Evolutionary conservation across 108 stramenopile genomes (phyloP), one percentile per base, ranked within the genome.

Genomic region (Seminavis robusta): DNA sequence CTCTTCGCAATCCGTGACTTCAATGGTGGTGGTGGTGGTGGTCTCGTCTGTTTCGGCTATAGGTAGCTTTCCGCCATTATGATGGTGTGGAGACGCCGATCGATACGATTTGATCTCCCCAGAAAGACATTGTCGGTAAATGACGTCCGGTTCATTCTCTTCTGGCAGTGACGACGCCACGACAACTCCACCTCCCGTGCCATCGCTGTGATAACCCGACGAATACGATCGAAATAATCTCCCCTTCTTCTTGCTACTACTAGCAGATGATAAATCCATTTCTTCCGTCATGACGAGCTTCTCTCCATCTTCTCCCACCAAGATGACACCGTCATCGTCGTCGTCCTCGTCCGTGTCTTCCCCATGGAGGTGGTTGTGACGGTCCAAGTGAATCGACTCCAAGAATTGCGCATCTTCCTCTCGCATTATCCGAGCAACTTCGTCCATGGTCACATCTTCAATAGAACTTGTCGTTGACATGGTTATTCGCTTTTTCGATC

Each of bases 371-470:
- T 28, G 34, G 36, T 30, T 8, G 49, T 50, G 5, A 30, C n/a
- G n/a, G n/a, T n/a, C n/a, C 37, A 53, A 62, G 33, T 70, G 75
- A 57, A 76, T 76, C 30, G 44, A 34, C 29, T 76, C 75, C 42
- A 76, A 31, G 17, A 76, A 33, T 25, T 76, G 69, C n/a, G 75
- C 75, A 62, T 76, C 75, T 58, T 70, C 63, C 34, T 69, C 69
- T 31, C 75, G 37, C 69, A 76, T 69, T 23, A 69, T 17, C 19
- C 29, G 40, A 6, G 57, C 46, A 6, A 65, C 44, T 17, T 49
- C 45, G 9, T 56, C 54, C 54, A 25, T 53, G 37, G 54, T 9
- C 21, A 17, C 17, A 21, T 42, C 6, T 21, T 17, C 21, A 21
- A 21, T 42, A 3, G 4, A 42, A 21, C 21, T 42, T 42, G 41